phyloP scores from a whole-genome alignment of 164 flowering plant species.

The Umbilicus rupestris region DNA sequence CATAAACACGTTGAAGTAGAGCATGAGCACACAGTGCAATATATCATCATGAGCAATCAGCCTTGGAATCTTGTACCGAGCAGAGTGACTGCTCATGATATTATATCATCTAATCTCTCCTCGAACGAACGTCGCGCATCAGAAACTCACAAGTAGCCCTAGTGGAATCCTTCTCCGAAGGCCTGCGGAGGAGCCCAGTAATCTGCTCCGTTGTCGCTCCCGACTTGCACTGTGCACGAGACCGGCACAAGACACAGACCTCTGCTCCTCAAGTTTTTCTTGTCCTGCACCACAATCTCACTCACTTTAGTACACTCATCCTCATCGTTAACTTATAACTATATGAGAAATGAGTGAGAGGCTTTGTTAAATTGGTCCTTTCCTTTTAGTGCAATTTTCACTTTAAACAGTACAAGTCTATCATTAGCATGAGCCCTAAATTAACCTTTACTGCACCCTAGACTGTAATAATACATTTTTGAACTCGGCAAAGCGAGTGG shows the following conservation, averaged over 20 bases:
- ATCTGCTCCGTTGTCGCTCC: slow-evolving; percentile 41
- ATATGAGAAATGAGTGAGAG: no score
- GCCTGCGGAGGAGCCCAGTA: slow-evolving; percentile 38
- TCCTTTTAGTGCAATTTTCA: slow-evolving; percentile 49
- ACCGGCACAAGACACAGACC: slow-evolving; percentile 52
- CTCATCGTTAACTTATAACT: neutral
- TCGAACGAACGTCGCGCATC: neutral
- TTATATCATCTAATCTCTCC: slow-evolving; percentile 36
- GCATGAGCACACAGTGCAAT: slow-evolving; percentile 11
- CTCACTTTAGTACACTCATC: neutral
- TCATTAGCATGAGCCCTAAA: no score
- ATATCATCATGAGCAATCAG: slow-evolving; percentile 93
- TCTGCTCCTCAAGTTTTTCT: slow-evolving; percentile 37
- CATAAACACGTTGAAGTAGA: no score
- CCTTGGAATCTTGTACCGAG: slow-evolving; percentile 35
- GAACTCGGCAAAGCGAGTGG: no score
- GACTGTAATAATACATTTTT: no score
- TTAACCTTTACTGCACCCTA: no score
- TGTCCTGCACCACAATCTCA: neutral
- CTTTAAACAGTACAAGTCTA: no score
- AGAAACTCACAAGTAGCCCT: neutral
- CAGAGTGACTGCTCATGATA: slow-evolving; percentile 89
- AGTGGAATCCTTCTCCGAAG: slow-evolving; percentile 34
- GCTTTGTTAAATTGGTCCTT: no score
- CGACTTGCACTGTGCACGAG: slow-evolving; percentile 36